phyloP scores from a whole-genome alignment of 1,284 basidiomycete genomes.

The Malassezia cuniculi region DNA sequence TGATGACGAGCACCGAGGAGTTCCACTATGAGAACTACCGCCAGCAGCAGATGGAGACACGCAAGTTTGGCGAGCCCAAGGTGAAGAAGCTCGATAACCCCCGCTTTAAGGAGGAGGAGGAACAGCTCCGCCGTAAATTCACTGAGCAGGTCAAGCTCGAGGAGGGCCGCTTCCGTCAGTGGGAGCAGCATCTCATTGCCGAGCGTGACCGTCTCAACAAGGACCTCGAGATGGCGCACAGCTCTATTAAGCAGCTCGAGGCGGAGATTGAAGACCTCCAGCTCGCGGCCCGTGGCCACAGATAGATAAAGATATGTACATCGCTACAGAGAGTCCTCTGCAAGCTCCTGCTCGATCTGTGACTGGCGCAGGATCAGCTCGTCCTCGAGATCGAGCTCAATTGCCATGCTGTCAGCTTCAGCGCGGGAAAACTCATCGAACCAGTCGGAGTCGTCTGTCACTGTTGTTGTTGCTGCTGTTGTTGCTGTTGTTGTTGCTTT shows the following conservation, averaged over 20 bases:
- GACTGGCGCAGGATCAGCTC: slow-evolving; percentile 12
- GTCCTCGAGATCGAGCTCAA: slow-evolving; percentile 17
- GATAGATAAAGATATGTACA: background rate
- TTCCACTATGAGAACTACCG: slow-evolving; percentile 96
- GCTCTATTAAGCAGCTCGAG: slow-evolving; percentile 42
- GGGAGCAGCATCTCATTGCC: slow-evolving; percentile 73
- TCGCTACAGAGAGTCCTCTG: no score
- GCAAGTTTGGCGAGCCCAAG: slow-evolving; percentile 97
- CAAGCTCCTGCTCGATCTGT: slow-evolving; percentile 13
- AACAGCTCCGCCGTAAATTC: slow-evolving; percentile 85
- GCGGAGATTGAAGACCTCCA: slow-evolving; percentile 21
- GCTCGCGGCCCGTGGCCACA: slow-evolving; percentile 6
- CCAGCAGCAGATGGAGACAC: slow-evolving; percentile 97
- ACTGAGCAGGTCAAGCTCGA: slow-evolving; percentile 99
- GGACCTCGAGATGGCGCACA: slow-evolving; percentile 42
- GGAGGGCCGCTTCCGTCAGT: slow-evolving; percentile 92
- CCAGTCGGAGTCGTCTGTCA: background rate
- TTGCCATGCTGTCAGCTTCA: slow-evolving; percentile 20
- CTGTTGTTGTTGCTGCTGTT: background rate
- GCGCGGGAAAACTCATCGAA: slow-evolving; percentile 5
- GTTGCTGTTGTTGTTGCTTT: no score
- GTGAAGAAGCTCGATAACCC: slow-evolving; percentile 98
- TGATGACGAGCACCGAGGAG: slow-evolving; percentile 91
- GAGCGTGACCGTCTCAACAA: slow-evolving; percentile 44
- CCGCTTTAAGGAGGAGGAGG: slow-evolving; percentile 99